Evolutionary conservation across 495 filamentous ascomycete species (phyloP).

Genomic region (Chaetomium tenue): DNA sequence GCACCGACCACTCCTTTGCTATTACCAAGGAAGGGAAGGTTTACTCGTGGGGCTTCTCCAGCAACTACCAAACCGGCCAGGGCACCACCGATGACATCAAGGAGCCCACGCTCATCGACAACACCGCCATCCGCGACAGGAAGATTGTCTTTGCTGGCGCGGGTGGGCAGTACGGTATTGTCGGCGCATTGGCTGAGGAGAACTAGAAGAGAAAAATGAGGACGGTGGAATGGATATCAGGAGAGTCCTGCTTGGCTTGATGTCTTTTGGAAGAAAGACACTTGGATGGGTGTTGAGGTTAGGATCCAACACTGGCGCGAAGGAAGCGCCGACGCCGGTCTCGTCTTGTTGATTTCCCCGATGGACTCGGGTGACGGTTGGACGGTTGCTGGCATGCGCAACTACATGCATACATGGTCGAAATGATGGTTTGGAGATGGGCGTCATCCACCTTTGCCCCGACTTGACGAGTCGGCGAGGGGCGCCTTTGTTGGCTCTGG

Average conservation of each 20-base stretch:
- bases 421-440: not conserved
- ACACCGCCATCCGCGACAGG: constrained; percentile 57
- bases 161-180: constrained; percentile 65
- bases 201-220: not conserved
- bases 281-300: constrained; percentile 1
- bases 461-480: not conserved
- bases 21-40: constrained; percentile 59
- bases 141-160: constrained; percentile 58
- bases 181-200: constrained; percentile 42
- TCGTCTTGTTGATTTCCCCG: not conserved
- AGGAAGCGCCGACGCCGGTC: not conserved
- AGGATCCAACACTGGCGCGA: not conserved
- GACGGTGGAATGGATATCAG: too few relatives aligned
- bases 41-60: constrained; percentile 69
- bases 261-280: not conserved
- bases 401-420: not conserved
- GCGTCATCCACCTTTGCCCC: not conserved
- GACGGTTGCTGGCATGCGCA: not conserved
- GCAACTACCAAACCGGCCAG: constrained; percentile 65
- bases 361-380: not conserved
- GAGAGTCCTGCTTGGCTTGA: not conserved
- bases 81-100: constrained; percentile 58
- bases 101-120: constrained; percentile 59
- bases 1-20: constrained; percentile 60
- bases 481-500: not conserved